These are phyloP conservation scores for Boletus sp. DNA, from an alignment of 768 basidiomycete species.

Conservation along the genomic window DNA sequence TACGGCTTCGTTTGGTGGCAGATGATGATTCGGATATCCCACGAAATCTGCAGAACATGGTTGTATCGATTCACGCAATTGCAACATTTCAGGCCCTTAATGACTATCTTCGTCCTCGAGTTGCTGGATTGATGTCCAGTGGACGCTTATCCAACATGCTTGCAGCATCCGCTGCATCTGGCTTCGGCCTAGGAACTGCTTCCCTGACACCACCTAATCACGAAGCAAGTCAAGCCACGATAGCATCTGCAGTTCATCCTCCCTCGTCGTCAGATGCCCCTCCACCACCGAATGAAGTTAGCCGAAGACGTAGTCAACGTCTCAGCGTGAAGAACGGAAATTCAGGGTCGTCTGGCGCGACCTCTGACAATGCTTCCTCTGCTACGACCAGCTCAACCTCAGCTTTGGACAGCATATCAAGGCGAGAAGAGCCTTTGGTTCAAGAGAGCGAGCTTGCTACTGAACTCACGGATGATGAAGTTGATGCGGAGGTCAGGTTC, in stretches of 20 bases:
- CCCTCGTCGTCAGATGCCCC: conserved; percentile 34
- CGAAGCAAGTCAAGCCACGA: conserved; percentile 31
- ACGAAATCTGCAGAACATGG: conserved; percentile 81
- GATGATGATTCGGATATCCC: conserved; percentile 89
- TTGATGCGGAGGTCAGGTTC: conserved; percentile 65
- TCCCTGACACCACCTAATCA: conserved; percentile 36
- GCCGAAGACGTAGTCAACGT: conserved; percentile 77
- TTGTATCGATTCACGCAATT: conserved; percentile 97
- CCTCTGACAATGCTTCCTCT: conserved; percentile 14
- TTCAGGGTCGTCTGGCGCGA: conserved; percentile 12
- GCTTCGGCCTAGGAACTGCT: conserved; percentile 54
- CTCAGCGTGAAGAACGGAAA: conserved; percentile 66
- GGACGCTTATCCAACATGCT: conserved; percentile 83
- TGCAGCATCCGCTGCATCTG: conserved; percentile 81
- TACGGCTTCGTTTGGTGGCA: conserved; percentile 87
- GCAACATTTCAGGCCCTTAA: conserved; percentile 97
- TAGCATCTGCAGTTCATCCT: conserved; percentile 26
- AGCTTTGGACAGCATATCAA: conserved; percentile 26
- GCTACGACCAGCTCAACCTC: conserved; percentile 27
- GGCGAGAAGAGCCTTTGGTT: conserved; percentile 51
- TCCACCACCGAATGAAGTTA: conserved; percentile 42
- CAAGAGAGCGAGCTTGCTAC: conserved; percentile 62
- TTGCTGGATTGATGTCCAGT: conserved; percentile 65
- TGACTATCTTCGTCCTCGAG: conserved; percentile 91
- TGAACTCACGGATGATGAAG: conserved; percentile 82